Evolutionary conservation across 148 eudicot species (phyloP).

Genomic region (Rhododendron kiyosumense): DNA sequence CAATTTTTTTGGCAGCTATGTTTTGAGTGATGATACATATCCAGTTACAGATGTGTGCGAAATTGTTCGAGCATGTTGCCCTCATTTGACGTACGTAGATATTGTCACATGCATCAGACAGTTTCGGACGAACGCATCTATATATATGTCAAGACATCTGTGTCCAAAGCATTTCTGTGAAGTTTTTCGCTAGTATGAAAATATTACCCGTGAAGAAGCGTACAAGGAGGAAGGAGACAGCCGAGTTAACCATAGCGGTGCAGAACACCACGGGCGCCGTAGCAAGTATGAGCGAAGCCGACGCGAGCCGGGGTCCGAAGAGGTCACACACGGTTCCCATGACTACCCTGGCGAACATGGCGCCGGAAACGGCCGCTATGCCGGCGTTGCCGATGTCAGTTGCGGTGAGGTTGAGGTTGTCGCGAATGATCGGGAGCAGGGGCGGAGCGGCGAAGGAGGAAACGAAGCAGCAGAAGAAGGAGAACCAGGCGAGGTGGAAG

Average conservation of each 20-base stretch:
- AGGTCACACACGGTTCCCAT: constrained; percentile 90
- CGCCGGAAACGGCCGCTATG: constrained; percentile 75
- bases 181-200: too few species aligned
- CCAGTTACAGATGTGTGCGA: too few species aligned
- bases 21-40: too few species aligned
- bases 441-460: constrained; percentile 91
- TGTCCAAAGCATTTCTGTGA: too few species aligned
- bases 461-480: constrained; percentile 70
- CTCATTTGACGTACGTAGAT: too few species aligned
- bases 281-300: constrained; percentile 55
- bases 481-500: constrained; percentile 78
- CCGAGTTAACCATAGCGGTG: constrained; percentile 26
- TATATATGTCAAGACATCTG: too few species aligned
- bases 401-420: constrained; percentile 55
- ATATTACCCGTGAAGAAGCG: constrained; percentile 40
- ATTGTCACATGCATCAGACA: too few species aligned
- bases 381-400: constrained; percentile 85
- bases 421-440: constrained; percentile 70
- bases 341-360: constrained; percentile 59
- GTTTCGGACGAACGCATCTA: too few species aligned
- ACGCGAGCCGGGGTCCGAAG: constrained; percentile 72
- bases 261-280: constrained; percentile 70
- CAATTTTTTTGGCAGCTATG: too few species aligned
- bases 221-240: constrained; percentile 38
- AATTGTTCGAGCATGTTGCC: too few species aligned